Evolutionary conservation across 2,329 filamentous ascomycete species (phyloP), one percentile per base, ranked within the genome.

Genomic region (Chalaropsis thielavioides): DNA sequence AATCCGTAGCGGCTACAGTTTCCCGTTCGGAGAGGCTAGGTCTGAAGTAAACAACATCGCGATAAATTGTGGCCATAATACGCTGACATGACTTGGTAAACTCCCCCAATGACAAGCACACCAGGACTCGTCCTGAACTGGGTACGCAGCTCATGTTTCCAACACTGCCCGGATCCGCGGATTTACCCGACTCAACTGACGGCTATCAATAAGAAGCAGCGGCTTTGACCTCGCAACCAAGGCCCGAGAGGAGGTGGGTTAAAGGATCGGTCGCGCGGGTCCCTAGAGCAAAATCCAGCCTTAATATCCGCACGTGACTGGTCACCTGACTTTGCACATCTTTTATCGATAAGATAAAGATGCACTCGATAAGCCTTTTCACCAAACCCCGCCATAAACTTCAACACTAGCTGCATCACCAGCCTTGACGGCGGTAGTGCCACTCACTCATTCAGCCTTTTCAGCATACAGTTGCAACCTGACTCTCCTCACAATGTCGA

Each of bases 401-500:
- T 38, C 54, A 58, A 7, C 1, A 46, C 43, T 17, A 46, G n/a
- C 43, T 46, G 8, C 43, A 46, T 46, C 15, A n/a, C 38, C 7
- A 10, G 40, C 38, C 19, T 59, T 60, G 10, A 22, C 35, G 19
- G 56, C 56, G 40, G 31, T 31, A 15, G n/a, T n/a, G n/a, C n/a
- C n/a, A n/a, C n/a, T n/a, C 40, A 51, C 56, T 60, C 56, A 19
- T 41, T 8, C 24, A 61, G 11, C 38, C 22, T 24, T 19, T 43
- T n/a, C 2, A 59, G 3, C 0, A 13, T 7, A 8, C 4, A n/a
- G 10, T 35, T 35, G 35, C n/a, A 10, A n/a, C 1, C 15, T 19
- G 27, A 58, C 5, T 3, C 1, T 10, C 27, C 10, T 2, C 24
- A 46, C 27, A 49, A 78, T 77, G 76, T 74, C 73, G 61, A 38